These are phyloP conservation scores for Ganoderma boninense DNA, from an alignment of 1,284 basidiomycete genomes.

Conservation along the genomic window DNA sequence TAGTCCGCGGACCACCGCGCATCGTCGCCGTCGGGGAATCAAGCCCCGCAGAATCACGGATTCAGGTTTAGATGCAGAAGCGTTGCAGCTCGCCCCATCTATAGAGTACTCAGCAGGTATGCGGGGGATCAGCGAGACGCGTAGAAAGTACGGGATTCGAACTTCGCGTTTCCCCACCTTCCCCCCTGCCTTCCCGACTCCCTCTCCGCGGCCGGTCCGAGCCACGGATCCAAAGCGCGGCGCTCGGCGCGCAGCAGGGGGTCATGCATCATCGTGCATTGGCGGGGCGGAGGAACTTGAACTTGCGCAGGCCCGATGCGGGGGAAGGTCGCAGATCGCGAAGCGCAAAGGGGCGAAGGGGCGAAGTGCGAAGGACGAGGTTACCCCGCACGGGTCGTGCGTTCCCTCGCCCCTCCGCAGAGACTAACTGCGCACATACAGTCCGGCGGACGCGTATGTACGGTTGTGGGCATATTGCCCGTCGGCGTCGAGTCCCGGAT, in stretches of 20 bases:
- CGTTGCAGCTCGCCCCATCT: too few relatives aligned
- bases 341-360: background rate
- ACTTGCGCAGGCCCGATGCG: background rate
- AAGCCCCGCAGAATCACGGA: too few relatives aligned
- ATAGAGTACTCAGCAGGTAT: background rate
- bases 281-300: too few relatives aligned
- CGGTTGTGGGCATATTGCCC: background rate
- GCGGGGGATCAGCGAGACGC: background rate
- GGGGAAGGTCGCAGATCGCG: background rate
- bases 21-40: too few relatives aligned
- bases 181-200: too few relatives aligned
- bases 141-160: too few relatives aligned
- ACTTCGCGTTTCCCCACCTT: too few relatives aligned
- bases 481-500: background rate
- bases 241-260: background rate
- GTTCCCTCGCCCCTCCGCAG: background rate
- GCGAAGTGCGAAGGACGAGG: slow-evolving; percentile 2
- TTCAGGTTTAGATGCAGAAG: too few relatives aligned
- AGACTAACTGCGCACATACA: background rate
- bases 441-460: too few relatives aligned
- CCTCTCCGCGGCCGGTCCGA: background rate
- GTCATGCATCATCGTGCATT: background rate
- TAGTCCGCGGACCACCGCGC: too few relatives aligned
- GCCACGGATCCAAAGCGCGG: background rate
- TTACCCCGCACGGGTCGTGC: slow-evolving; percentile 7